Base-by-base conservation (phyloP, 345 rosid species). In the Corchorus olitorius region DNA sequence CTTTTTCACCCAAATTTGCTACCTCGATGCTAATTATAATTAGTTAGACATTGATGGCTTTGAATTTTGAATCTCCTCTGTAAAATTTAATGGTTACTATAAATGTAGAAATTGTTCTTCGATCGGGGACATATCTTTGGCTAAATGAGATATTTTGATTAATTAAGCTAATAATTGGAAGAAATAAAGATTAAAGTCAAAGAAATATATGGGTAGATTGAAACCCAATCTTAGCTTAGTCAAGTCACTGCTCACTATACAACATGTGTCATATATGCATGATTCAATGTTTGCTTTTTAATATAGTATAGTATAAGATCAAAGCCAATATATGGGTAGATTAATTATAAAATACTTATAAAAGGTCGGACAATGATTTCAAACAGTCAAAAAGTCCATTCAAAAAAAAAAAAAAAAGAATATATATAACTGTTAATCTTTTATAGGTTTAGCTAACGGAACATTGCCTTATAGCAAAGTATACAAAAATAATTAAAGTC, bases 381-480 rank as follows among this genome's bases (percentile, higher is more conserved):
- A 65, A 27, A 17, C 16, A 61, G 79, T 85, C 64, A 80, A 85
- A 82, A 80, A 74, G 81, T 58, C 43, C 50, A 8, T 68, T 50
- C n/a, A 59, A 58, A 71, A 48, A 49, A 52, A 71, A 48, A 49
- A 52, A 52, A 48, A 49, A 52, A 59, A 78, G 53, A 65, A 74
- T 60, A 70, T 52, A 77, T 75, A 75, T 20, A 67, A 82, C 55
- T 75, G 34, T 27, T 76, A 5, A 48, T 68, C 59, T 55, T 79
- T 71, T 55, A 0, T 43, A 65, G 43, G 72, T 66, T 61, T 70
- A 72, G 78, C 19, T 66, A 61, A 69, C 52, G 8, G 62, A 75
- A 75, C 65, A 34, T 49, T 33, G 53, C 64, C 77, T 69, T 56
- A 39, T 39, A 50, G 16, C 22, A 48, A 78, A n/a, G 35, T 50